These are phyloP conservation scores for Ascochyta rabiei DNA, from an alignment of 2,329 filamentous ascomycete species.

Conservation along the genomic window DNA sequence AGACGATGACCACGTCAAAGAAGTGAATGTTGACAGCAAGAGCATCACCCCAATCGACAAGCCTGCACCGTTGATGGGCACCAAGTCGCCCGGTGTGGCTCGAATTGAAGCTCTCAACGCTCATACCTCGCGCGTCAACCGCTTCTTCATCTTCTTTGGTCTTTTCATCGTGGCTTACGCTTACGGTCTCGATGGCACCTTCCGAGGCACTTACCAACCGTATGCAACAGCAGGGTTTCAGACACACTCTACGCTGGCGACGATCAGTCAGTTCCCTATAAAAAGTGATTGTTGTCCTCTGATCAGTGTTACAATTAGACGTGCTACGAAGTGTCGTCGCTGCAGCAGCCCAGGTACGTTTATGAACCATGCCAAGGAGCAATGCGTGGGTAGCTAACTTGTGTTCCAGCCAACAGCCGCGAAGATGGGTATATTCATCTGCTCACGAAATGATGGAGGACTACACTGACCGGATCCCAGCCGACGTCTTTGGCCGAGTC, in stretches of 20 bases:
- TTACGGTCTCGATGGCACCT: slow-evolving; percentile 61
- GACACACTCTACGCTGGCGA: slow-evolving; percentile 63
- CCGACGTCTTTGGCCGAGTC: slow-evolving; percentile 65
- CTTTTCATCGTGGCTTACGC: slow-evolving; percentile 69
- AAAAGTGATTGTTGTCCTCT: background rate
- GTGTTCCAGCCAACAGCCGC: background rate
- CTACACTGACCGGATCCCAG: slow-evolving; percentile 59
- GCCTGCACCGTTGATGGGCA: slow-evolving; percentile 19
- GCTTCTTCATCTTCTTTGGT: slow-evolving; percentile 63
- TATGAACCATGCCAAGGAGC: too few species aligned
- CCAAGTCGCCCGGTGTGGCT: slow-evolving; percentile 59
- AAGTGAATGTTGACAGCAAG: slow-evolving; percentile 1
- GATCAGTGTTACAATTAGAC: background rate
- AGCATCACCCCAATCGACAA: slow-evolving; percentile 5
- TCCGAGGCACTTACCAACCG: slow-evolving; percentile 58
- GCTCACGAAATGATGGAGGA: background rate
- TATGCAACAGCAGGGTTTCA: slow-evolving; percentile 60
- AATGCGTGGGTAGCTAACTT: background rate
- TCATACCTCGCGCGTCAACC: slow-evolving; percentile 59
- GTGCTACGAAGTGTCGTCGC: slow-evolving; percentile 66
- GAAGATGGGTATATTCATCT: slow-evolving; percentile 13
- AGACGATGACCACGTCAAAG: slow-evolving; percentile 2
- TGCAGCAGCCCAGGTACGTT: slow-evolving; percentile 56
- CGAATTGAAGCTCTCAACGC: slow-evolving; percentile 64
- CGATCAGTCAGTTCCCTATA: slow-evolving; percentile 52